Conservation (phyloP, 805 yeast species). For the Cyberlindnera sargentensis region DNA sequence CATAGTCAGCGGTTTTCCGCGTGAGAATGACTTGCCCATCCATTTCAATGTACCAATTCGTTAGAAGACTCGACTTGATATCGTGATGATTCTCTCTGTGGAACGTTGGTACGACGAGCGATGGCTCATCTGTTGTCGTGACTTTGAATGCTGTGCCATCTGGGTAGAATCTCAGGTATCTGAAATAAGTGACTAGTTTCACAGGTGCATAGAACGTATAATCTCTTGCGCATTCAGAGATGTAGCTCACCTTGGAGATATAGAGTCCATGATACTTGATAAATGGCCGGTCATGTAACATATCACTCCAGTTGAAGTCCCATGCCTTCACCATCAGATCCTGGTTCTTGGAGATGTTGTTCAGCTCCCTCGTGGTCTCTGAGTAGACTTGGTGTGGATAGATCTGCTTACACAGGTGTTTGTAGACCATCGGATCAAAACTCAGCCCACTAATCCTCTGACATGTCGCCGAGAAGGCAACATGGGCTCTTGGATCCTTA, state of each 20-base stretch:
- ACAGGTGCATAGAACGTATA: constrained; percentile 67
- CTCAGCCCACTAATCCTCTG: constrained; percentile 49
- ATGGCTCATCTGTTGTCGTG: constrained; percentile 68
- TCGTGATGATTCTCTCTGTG: constrained; percentile 26
- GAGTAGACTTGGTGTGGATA: constrained; percentile 51
- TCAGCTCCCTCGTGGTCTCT: constrained; percentile 32
- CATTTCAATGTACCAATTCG: constrained; percentile 41
- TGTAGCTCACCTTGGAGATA: constrained; percentile 76
- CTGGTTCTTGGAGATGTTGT: constrained; percentile 29
- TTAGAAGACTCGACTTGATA: constrained; percentile 27
- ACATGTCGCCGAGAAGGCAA: constrained; percentile 53
- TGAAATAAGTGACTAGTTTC: constrained; percentile 78
- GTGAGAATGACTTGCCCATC: constrained; percentile 45
- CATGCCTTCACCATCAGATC: constrained; percentile 32
- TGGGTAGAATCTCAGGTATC: constrained; percentile 75
- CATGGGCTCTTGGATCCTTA: constrained; percentile 57
- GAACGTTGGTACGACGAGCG: constrained; percentile 52
- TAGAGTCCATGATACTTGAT: constrained; percentile 78
- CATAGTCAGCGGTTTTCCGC: constrained; percentile 55
- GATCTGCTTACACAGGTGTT: constrained; percentile 39
- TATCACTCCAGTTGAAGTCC: constrained; percentile 30
- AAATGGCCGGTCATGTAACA: constrained; percentile 57
- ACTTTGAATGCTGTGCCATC: constrained; percentile 71
- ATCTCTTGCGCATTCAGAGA: constrained; percentile 72
- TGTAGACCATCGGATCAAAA: constrained; percentile 47